These are phyloP conservation scores for Zygoascus biomembranicola DNA, from an alignment of 805 yeast species.

Conservation along the genomic window DNA sequence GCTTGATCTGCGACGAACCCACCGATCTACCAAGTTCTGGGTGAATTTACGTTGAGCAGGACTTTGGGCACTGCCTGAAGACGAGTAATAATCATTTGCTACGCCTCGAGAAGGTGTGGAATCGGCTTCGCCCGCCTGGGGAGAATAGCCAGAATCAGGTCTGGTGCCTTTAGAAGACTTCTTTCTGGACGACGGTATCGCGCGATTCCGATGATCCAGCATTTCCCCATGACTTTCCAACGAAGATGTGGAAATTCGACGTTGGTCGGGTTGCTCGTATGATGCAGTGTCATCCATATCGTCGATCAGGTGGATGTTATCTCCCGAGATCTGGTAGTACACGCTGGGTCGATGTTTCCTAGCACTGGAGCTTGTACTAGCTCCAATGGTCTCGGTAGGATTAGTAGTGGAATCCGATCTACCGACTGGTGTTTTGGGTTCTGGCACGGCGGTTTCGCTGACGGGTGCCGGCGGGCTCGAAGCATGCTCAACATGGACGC, in stretches of 20 bases:
- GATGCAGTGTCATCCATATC: slow-evolving; percentile 4
- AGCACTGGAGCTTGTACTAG: neutral
- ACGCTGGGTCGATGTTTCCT: neutral
- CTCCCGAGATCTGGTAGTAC: slow-evolving; percentile 15
- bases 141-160: neutral
- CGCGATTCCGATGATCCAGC: slow-evolving; percentile 11
- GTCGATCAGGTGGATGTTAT: slow-evolving; percentile 3
- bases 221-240: slow-evolving; percentile 11
- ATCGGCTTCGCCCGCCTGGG: neutral
- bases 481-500: neutral
- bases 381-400: neutral
- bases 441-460: neutral
- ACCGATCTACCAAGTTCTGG: slow-evolving; percentile 11
- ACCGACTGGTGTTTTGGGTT: neutral
- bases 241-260: slow-evolving; percentile 5
- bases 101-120: neutral
- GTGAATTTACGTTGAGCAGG: neutral
- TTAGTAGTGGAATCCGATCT: too few relatives aligned
- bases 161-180: neutral
- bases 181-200: neutral
- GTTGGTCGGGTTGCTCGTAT: neutral
- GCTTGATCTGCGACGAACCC: slow-evolving; percentile 14
- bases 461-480: neutral
- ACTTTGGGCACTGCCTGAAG: neutral
- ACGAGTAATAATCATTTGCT: neutral